A percentile compares a stretch with the other conserved stretches of the same genome.
Evolutionary conservation across 306 rosid genomes (phyloP).

Genomic region (Trichosanthes cucumerina): DNA sequence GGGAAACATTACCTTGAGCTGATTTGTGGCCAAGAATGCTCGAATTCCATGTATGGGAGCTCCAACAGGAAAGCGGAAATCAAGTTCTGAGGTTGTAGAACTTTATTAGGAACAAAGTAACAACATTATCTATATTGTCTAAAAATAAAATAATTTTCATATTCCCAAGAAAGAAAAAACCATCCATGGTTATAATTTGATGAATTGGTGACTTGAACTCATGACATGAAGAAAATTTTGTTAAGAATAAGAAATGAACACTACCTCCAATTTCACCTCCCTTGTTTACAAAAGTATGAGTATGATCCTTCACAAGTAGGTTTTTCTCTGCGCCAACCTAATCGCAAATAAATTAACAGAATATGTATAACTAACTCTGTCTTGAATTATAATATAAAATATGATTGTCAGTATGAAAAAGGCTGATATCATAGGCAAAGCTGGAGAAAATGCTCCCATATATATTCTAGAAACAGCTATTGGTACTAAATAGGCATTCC

Average conservation of each 20-base stretch:
- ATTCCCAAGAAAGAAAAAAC: neutral
- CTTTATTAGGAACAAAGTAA: neutral
- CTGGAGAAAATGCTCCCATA: neutral
- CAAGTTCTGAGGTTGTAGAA: conserved; percentile 54
- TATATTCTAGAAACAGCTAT: neutral
- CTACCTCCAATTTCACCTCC: conserved; percentile 96
- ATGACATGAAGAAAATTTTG: neutral
- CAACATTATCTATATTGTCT: neutral
- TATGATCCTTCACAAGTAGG: conserved; percentile 92
- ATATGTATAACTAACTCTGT: neutral
- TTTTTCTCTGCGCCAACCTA: conserved; percentile 87
- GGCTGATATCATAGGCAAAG: neutral
- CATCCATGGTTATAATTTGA: neutral
- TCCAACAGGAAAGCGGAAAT: conserved; percentile 87
- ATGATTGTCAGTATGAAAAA: neutral
- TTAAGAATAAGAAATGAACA: conserved; percentile 19
- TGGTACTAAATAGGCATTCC: neutral
- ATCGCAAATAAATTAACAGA: conserved; percentile 16
- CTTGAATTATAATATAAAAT: neutral
- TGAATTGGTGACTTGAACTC: conserved; percentile 1
- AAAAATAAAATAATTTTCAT: neutral
- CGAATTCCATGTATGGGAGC: conserved; percentile 90
- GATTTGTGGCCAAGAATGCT: conserved; percentile 94
- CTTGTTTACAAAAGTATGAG: conserved; percentile 87
- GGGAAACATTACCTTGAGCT: conserved; percentile 46